These are phyloP conservation scores for Pseudogymnoascus destructans DNA, from an alignment of 2,329 filamentous ascomycete genomes.

Conservation along the genomic window DNA sequence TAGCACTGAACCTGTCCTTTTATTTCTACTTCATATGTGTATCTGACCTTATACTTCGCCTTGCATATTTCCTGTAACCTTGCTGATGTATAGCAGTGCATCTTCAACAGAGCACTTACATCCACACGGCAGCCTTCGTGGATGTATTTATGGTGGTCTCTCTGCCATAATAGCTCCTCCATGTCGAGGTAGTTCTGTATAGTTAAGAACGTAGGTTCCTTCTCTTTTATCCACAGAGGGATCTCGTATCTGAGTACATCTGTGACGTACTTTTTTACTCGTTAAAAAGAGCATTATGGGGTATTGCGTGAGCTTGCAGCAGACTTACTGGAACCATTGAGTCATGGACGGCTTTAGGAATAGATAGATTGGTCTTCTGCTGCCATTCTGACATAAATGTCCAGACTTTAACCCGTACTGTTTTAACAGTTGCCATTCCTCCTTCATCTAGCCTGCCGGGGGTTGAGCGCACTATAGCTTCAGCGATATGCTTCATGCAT, in stretches of 20 bases:
- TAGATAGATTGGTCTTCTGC: constrained; percentile 10
- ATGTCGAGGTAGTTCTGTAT: constrained; percentile 16
- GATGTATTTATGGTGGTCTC: constrained; percentile 14
- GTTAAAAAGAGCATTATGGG: constrained; percentile 15
- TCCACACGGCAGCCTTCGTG: constrained; percentile 14
- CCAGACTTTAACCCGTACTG: constrained; percentile 13
- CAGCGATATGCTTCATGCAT: constrained; percentile 16
- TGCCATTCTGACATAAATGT: constrained; percentile 13
- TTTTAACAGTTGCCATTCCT: constrained; percentile 12
- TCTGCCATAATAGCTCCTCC: constrained; percentile 13
- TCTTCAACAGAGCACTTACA: constrained; percentile 15
- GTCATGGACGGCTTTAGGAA: constrained; percentile 15
- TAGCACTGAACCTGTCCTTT: constrained; percentile 10
- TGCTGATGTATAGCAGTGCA: constrained; percentile 16
- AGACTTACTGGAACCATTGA: constrained; percentile 15
- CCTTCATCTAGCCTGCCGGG: constrained; percentile 13
- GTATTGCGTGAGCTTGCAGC: constrained; percentile 13
- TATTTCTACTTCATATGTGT: constrained; percentile 13
- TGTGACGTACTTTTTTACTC: constrained; percentile 16
- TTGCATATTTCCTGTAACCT: constrained; percentile 16
- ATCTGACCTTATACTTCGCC: constrained; percentile 15
- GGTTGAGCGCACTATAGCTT: constrained; percentile 14
- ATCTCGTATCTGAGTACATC: constrained; percentile 13
- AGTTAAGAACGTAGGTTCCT: constrained; percentile 13
- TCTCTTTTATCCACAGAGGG: constrained; percentile 14